Conservation (phyloP, 2,329 filamentous ascomycete species). For the Colletotrichum scovillei region DNA sequence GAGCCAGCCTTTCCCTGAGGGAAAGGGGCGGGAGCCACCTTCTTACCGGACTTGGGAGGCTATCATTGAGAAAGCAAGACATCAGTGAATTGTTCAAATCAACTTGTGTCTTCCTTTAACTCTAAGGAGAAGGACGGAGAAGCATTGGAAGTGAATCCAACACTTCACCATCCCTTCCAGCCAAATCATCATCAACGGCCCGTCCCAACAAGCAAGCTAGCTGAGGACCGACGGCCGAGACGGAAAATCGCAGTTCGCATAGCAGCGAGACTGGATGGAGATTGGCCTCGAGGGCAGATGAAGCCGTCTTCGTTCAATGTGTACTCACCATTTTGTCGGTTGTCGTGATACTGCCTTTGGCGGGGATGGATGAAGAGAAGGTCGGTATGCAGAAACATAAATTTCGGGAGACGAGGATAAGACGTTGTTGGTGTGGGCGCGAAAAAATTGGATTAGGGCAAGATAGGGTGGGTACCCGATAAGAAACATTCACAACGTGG, state of each 20-base stretch:
- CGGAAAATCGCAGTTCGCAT: slow-evolving; percentile 45
- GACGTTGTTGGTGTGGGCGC: slow-evolving; percentile 3
- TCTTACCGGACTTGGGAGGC: slow-evolving; percentile 99
- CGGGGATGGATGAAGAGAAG: slow-evolving; percentile 7
- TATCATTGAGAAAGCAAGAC: slow-evolving; percentile 99
- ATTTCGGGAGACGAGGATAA: slow-evolving; percentile 13
- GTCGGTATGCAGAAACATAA: not conserved
- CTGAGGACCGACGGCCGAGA: slow-evolving; percentile 49
- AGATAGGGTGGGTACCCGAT: not conserved
- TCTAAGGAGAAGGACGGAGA: slow-evolving; percentile 78
- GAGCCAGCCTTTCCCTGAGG: slow-evolving; percentile 88
- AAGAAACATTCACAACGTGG: not conserved
- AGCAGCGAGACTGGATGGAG: slow-evolving; percentile 22
- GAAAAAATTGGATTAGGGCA: slow-evolving; percentile 25
- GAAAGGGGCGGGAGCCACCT: slow-evolving; percentile 97
- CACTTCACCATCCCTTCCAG: slow-evolving; percentile 62
- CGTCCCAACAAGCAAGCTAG: slow-evolving; percentile 53
- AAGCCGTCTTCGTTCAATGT: slow-evolving; percentile 13
- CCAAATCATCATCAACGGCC: slow-evolving; percentile 75
- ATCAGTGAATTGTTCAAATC: slow-evolving; percentile 90
- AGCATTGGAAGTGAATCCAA: not conserved
- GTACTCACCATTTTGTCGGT: slow-evolving; percentile 35
- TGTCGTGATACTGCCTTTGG: slow-evolving; percentile 34
- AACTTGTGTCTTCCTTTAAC: slow-evolving; percentile 84
- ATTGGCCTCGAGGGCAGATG: slow-evolving; percentile 10